Conservation (phyloP, 441 rosid genomes). For the Lagerstroemia fauriei region DNA sequence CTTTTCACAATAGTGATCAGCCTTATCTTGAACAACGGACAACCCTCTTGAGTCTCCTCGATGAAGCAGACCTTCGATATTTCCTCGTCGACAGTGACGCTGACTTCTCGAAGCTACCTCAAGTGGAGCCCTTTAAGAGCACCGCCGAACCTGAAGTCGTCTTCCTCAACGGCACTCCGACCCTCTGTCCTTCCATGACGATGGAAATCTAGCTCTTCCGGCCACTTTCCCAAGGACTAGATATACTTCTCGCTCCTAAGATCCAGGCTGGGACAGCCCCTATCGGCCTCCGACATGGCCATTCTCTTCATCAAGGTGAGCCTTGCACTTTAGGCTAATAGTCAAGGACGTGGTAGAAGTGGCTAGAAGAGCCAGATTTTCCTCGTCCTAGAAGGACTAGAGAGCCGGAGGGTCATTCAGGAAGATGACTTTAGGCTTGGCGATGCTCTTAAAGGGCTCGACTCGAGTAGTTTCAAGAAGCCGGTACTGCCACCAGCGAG, state of each 20-base stretch:
- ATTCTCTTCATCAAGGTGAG: conserved; percentile 26
- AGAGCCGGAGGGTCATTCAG: neutral
- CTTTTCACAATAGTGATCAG: too few species aligned
- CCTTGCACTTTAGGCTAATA: conserved; percentile 19
- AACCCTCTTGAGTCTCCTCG: too few species aligned
- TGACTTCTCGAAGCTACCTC: too few species aligned
- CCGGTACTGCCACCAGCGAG: neutral
- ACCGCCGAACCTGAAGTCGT: too few species aligned
- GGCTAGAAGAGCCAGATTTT: conserved; percentile 5
- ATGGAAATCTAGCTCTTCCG: too few species aligned
- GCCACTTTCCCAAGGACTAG: conserved; percentile 6
- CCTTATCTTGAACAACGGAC: too few species aligned
- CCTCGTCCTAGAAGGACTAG: neutral
- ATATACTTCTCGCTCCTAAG: conserved; percentile 29
- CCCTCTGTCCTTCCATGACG: too few species aligned
- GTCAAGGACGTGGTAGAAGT: neutral
- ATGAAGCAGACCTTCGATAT: too few species aligned
- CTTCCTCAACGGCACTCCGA: too few species aligned
- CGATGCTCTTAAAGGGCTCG: neutral
- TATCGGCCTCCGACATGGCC: conserved; percentile 31
- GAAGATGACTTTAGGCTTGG: neutral
- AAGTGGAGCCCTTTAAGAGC: too few species aligned
- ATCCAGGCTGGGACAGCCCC: conserved; percentile 17
- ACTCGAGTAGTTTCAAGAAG: neutral
- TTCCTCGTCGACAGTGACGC: too few species aligned